These are phyloP conservation scores for Flaveria brownii DNA, from an alignment of 129 eudicot genomes.

Conservation along the genomic window DNA sequence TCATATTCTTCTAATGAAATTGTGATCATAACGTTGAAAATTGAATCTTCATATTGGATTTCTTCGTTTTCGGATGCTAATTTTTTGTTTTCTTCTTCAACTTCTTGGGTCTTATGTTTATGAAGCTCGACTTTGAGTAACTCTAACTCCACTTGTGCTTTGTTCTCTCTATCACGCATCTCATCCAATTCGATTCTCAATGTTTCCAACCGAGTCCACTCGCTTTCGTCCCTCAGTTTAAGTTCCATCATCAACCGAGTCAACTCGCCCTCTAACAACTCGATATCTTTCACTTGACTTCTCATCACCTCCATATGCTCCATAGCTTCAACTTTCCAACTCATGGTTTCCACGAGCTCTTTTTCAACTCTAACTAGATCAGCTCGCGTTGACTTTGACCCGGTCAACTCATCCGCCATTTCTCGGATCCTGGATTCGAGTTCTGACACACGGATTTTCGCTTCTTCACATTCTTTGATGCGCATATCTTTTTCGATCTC, in stretches of 20 bases:
- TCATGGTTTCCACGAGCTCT: slow-evolving; percentile 35
- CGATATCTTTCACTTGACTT: slow-evolving; percentile 36
- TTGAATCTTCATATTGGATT: slow-evolving; percentile 19
- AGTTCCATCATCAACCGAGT: slow-evolving; percentile 39
- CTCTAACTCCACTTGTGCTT: slow-evolving; percentile 52
- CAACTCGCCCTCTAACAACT: slow-evolving; percentile 39
- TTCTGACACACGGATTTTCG: slow-evolving; percentile 28
- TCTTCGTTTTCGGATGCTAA: slow-evolving; percentile 30
- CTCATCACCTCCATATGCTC: slow-evolving; percentile 33
- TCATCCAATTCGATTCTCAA: slow-evolving; percentile 32
- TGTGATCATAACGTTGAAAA: slow-evolving; percentile 18
- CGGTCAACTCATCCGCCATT: slow-evolving; percentile 36
- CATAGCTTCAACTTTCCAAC: slow-evolving; percentile 40
- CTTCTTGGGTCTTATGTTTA: slow-evolving; percentile 47
- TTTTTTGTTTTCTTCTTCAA: slow-evolving; percentile 37
- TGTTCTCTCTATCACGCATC: slow-evolving; percentile 32
- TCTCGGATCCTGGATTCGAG: slow-evolving; percentile 43
- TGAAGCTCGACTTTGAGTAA: slow-evolving; percentile 54
- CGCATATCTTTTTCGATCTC: slow-evolving; percentile 51
- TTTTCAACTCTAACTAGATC: slow-evolving; percentile 32
- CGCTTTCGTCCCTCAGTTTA: slow-evolving; percentile 2
- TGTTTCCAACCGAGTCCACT: slow-evolving; percentile 30
- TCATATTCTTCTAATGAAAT: slow-evolving; percentile 45
- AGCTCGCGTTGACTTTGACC: slow-evolving; percentile 31
- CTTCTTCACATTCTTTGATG: slow-evolving; percentile 47